phyloP scores from a whole-genome alignment of 2,329 filamentous ascomycete species.

The Aureobasidium sp. region DNA sequence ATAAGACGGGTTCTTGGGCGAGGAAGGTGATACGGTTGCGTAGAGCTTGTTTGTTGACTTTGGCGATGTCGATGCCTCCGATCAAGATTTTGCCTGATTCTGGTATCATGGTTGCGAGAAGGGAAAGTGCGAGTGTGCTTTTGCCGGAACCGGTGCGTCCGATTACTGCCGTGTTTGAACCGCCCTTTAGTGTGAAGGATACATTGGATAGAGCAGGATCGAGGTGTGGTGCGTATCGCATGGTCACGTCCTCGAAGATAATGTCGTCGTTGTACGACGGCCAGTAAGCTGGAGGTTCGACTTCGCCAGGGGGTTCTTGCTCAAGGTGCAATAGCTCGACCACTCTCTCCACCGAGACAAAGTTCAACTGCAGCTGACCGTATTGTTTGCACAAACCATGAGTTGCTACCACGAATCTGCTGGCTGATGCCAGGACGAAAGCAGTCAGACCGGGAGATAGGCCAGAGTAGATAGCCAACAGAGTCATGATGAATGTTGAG shows the following conservation, averaged over 20 bases:
- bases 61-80: slow-evolving; percentile 51
- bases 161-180: slow-evolving; percentile 69
- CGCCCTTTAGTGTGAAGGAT: slow-evolving; percentile 65
- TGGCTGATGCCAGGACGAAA: slow-evolving; percentile 69
- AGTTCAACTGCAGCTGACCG: slow-evolving; percentile 82
- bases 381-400: slow-evolving; percentile 71
- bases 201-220: slow-evolving; percentile 63
- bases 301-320: slow-evolving; percentile 58
- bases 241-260: slow-evolving; percentile 65
- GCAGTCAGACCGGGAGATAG: slow-evolving; percentile 71
- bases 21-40: slow-evolving; percentile 57
- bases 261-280: slow-evolving; percentile 64
- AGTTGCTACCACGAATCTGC: slow-evolving; percentile 59
- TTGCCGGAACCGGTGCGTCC: slow-evolving; percentile 79
- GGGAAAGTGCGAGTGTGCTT: slow-evolving; percentile 59
- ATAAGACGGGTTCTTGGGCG: slow-evolving; percentile 58
- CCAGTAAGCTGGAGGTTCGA: slow-evolving; percentile 68
- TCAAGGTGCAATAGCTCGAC: slow-evolving; percentile 73
- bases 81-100: slow-evolving; percentile 49
- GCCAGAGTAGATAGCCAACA: slow-evolving; percentile 63
- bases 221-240: slow-evolving; percentile 70
- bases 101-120: slow-evolving; percentile 49
- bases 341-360: slow-evolving; percentile 80
- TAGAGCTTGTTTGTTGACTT: slow-evolving; percentile 50
- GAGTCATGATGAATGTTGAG: slow-evolving; percentile 64